Evolutionary conservation across 306 rosid species (phyloP), one percentile per base, ranked within the genome.

Genomic region (Quillaja saponaria): DNA sequence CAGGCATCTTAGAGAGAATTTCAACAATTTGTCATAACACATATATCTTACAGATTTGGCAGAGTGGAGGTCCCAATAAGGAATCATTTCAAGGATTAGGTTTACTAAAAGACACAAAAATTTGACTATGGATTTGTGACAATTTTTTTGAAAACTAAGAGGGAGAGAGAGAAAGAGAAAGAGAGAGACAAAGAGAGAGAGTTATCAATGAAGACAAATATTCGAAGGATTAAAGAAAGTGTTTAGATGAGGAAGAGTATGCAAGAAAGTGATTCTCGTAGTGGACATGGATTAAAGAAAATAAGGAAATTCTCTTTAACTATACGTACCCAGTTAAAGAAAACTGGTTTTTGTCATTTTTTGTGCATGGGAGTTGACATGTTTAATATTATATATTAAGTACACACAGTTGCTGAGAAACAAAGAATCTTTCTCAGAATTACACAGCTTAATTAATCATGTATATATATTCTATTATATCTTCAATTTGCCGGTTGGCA

Each of bases 181-280:
- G 67, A 68, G 84, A 71, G 64, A 75, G 59, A 72, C 51, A 64
- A 34, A 77, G 55, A n/a, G n/a, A n/a, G n/a, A n/a, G n/a, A n/a
- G n/a, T n/a, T n/a, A n/a, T n/a, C n/a, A n/a, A n/a, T 83, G 84
- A 83, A 74, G 95, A 86, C 95, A 86, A 83, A 83, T 83, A 83
- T 86, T 86, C 87, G 71, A 65, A 81, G 81, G 78, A 86, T 78
- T 75, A 83, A 86, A 86, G 5, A 53, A 76, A 65, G 61, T 18
- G 49, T 61, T 68, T 50, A 66, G 71, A 78, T 73, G 66, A 61
- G 75, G 67, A 71, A 66, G 68, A 37, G 60, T 31, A 64, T 16
- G 46, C 46, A 44, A 67, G 71, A 72, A 66, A 77, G 66, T 8
- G 73, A 61, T 73, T 79, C 75, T 82, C 68, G 80, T 74, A n/a